Evolutionary conservation across 139 green algal species (phyloP).

Genomic region (Tetradesmus lagerheimii): DNA sequence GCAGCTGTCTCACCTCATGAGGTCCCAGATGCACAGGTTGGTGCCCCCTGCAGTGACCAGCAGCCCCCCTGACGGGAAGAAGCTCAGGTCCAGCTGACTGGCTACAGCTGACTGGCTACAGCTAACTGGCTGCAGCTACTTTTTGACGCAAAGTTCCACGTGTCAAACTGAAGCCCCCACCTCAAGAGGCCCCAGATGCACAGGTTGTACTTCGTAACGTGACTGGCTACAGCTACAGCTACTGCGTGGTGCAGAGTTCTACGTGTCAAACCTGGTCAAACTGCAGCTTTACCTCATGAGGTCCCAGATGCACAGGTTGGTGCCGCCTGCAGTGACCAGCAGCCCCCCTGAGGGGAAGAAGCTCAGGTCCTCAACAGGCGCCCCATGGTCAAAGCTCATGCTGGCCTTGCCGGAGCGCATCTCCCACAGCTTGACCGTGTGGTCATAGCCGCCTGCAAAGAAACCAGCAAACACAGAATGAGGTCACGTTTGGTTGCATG

Average conservation of each 20-base stretch:
- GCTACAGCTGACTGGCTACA: too few species aligned
- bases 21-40: conserved; percentile 86
- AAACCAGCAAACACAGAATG: neutral
- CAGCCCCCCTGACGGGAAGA: conserved; percentile 81
- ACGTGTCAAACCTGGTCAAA: too few species aligned
- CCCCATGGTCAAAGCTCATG: conserved; percentile 81
- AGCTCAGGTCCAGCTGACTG: too few species aligned
- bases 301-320: conserved; percentile 89
- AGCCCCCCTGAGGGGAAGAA: conserved; percentile 85
- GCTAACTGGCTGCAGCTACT: too few species aligned
- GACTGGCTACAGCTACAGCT: too few species aligned
- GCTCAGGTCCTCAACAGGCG: conserved; percentile 84
- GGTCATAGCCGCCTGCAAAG: conserved; percentile 83
- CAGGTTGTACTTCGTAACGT: too few species aligned
- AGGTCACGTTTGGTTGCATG: too few species aligned
- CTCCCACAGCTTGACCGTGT: conserved; percentile 90
- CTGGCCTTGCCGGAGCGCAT: conserved; percentile 58
- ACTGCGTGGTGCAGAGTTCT: too few species aligned
- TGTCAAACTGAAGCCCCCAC: too few species aligned
- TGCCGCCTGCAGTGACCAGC: conserved; percentile 82
- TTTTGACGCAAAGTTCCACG: too few species aligned
- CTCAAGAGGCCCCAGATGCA: too few species aligned
- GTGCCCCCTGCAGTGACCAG: conserved; percentile 83
- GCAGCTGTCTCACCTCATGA: conserved; percentile 73
- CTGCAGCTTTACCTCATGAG: conserved; percentile 67